Conservation (phyloP, 352 stramenopile species). For the Pythium sukuiense region DNA sequence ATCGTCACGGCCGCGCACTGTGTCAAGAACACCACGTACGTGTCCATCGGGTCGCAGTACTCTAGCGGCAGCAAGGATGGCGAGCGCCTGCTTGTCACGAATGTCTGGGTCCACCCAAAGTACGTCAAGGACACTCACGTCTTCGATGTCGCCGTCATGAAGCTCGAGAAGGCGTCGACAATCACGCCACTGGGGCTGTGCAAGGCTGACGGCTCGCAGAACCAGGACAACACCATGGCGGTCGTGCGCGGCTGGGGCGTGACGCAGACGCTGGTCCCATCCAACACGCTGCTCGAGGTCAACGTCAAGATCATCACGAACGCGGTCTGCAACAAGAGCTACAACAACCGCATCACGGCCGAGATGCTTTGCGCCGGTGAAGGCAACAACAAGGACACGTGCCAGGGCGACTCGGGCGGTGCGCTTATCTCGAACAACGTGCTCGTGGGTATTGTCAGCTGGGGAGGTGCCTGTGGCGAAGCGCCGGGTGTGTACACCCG, state of each 20-base stretch:
- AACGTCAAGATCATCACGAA: constrained; percentile 62
- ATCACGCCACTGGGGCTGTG: constrained; percentile 35
- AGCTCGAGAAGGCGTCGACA: constrained; percentile 48
- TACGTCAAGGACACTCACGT: constrained; percentile 55
- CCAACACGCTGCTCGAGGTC: constrained; percentile 48
- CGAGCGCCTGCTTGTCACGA: constrained; percentile 47
- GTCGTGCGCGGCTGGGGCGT: constrained; percentile 63
- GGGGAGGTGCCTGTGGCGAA: constrained; percentile 54
- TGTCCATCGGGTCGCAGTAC: constrained; percentile 53
- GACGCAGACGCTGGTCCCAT: constrained; percentile 45
- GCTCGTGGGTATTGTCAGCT: constrained; percentile 68
- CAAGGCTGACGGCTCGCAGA: constrained; percentile 45
- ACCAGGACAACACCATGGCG: constrained; percentile 47
- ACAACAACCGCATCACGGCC: constrained; percentile 55
- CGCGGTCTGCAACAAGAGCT: constrained; percentile 54
- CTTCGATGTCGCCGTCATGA: constrained; percentile 59
- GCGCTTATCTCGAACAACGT: constrained; percentile 52
- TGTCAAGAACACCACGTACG: constrained; percentile 48
- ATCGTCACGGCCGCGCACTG: constrained; percentile 77
- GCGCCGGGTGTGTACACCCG: constrained; percentile 60
- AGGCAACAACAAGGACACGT: constrained; percentile 49
- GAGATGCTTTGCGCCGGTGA: constrained; percentile 63
- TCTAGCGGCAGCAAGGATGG: constrained; percentile 39
- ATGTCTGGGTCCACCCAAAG: constrained; percentile 46
- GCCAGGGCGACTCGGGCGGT: constrained; percentile 70